Percentiles rank a stretch among this genome's conserved stretches.
Evolutionary conservation across 2,329 filamentous ascomycete genomes (phyloP).

Genomic region (Capronia americana): DNA sequence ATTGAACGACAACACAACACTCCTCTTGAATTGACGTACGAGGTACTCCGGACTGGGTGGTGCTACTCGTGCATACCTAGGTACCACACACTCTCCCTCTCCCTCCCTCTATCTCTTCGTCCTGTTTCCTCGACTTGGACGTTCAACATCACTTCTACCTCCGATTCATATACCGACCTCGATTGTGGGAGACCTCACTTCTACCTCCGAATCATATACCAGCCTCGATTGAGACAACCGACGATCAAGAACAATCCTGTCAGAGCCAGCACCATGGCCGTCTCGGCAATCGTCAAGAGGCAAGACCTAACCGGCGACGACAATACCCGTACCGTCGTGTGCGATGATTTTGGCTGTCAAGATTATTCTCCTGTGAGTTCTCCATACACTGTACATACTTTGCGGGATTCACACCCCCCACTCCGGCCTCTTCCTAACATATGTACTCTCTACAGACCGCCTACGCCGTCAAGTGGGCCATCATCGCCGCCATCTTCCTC

Average conservation of each 20-base stretch:
- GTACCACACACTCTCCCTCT: too few species aligned
- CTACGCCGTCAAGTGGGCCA: conserved; percentile 72
- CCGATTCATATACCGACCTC: background rate
- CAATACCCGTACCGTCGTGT: background rate
- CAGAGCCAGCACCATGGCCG: conserved; percentile 16
- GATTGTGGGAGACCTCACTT: too few species aligned
- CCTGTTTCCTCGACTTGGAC: too few species aligned
- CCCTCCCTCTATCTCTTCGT: too few species aligned
- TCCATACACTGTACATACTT: background rate
- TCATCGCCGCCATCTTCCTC: conserved; percentile 68
- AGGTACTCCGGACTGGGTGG: too few species aligned
- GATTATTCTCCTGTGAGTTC: conserved; percentile 36
- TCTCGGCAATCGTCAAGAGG: conserved; percentile 14
- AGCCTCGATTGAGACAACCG: background rate
- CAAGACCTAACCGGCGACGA: conserved; percentile 11
- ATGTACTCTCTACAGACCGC: conserved; percentile 58
- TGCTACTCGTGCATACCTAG: too few species aligned
- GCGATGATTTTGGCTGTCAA: conserved; percentile 27
- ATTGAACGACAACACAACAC: too few species aligned
- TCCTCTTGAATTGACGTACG: too few species aligned
- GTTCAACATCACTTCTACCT: too few species aligned
- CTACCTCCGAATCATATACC: background rate
- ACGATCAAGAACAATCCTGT: background rate
- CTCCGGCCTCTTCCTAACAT: conserved; percentile 3
- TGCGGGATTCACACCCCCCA: background rate